A percentile compares a stretch with the other conserved stretches of the same genome.
These are phyloP conservation scores for Lycium ferocissimum DNA, from an alignment of 257 asterid species.

Conservation along the genomic window DNA sequence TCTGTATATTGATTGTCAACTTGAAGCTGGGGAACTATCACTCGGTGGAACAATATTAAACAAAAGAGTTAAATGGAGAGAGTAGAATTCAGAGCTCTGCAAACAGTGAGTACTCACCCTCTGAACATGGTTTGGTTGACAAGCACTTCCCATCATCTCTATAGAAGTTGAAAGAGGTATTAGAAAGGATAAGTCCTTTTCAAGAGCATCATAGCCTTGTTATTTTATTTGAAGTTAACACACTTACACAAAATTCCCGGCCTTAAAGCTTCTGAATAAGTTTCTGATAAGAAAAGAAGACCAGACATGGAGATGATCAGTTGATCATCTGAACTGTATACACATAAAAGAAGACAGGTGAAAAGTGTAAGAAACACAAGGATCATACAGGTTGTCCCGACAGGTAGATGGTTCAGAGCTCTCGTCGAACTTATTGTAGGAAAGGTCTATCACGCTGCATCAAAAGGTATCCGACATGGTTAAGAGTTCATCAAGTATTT, in stretches of 20 bases:
- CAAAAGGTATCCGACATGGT: not conserved
- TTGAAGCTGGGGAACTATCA: not conserved
- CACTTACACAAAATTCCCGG: slow-evolving; percentile 46
- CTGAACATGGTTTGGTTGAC: slow-evolving; percentile 40
- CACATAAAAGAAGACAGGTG: not conserved
- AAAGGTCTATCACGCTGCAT: slow-evolving; percentile 58
- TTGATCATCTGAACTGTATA: not conserved
- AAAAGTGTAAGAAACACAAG: not conserved
- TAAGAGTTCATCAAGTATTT: not conserved
- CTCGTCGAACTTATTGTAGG: slow-evolving; percentile 56
- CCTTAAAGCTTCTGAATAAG: slow-evolving; percentile 58
- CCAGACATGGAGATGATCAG: not conserved
- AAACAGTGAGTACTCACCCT: slow-evolving; percentile 37
- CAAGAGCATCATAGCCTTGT: not conserved
- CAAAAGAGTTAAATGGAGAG: not conserved
- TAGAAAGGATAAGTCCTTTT: not conserved
- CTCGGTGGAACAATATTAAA: not conserved
- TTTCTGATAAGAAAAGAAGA: slow-evolving; percentile 49
- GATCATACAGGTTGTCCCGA: slow-evolving; percentile 53
- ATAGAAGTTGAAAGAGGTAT: not conserved
- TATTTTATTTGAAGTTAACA: not conserved
- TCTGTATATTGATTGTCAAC: not conserved
- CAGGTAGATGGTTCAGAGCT: slow-evolving; percentile 47
- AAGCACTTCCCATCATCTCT: slow-evolving; percentile 52
- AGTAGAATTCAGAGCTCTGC: not conserved